Evolutionary conservation across 306 rosid species (phyloP).

Genomic region (Cicer pinnatifidum): DNA sequence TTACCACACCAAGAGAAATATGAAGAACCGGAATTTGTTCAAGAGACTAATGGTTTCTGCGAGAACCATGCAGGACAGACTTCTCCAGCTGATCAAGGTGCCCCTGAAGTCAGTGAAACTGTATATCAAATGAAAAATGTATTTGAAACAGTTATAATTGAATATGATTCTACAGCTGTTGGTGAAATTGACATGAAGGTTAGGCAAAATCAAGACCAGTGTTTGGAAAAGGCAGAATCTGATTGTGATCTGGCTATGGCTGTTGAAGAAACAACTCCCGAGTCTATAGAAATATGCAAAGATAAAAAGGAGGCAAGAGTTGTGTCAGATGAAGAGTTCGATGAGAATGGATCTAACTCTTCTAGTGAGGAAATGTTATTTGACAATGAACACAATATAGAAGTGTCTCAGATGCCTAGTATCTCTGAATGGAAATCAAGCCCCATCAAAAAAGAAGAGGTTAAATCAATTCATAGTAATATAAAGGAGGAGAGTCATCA

Average conservation of each 20-base stretch:
- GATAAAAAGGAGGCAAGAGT: slow-evolving; percentile 51
- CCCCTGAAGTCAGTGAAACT: slow-evolving; percentile 46
- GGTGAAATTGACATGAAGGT: slow-evolving; percentile 47
- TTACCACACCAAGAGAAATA: slow-evolving; percentile 48
- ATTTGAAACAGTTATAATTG: slow-evolving; percentile 37
- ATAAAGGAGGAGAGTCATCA: slow-evolving; percentile 48
- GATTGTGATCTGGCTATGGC: slow-evolving; percentile 44
- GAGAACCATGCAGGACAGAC: slow-evolving; percentile 51
- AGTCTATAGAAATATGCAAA: slow-evolving; percentile 42
- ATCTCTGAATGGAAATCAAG: slow-evolving; percentile 49
- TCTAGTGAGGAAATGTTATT: slow-evolving; percentile 52
- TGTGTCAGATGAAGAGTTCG: slow-evolving; percentile 49
- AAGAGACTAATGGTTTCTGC: slow-evolving; percentile 45
- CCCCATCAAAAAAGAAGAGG: slow-evolving; percentile 46
- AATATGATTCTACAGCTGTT: slow-evolving; percentile 39
- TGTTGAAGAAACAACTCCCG: slow-evolving; percentile 56
- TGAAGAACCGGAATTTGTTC: slow-evolving; percentile 43
- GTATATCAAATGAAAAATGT: slow-evolving; percentile 47
- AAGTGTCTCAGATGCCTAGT: slow-evolving; percentile 51
- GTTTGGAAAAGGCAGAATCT: slow-evolving; percentile 45
- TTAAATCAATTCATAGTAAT: slow-evolving; percentile 39
- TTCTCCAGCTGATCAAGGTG: slow-evolving; percentile 46
- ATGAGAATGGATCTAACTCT: slow-evolving; percentile 46
- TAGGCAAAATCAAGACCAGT: slow-evolving; percentile 49
- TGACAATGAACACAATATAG: slow-evolving; percentile 33